phyloP scores from a whole-genome alignment of 495 filamentous ascomycete species.

The Niebla homalea region DNA sequence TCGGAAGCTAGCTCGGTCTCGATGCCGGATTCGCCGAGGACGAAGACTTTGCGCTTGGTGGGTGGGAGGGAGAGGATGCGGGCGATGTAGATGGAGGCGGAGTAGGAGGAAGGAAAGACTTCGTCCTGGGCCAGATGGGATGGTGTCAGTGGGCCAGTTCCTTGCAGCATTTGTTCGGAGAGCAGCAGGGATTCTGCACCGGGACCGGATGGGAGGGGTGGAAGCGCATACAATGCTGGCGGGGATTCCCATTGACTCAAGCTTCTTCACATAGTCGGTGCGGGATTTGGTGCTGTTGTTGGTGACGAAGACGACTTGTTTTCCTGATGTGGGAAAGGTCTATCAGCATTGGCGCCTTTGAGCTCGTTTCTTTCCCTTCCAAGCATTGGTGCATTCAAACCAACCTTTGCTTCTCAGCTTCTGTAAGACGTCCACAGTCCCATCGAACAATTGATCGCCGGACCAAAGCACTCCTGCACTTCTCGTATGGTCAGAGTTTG shows the following conservation, averaged over 20 bases:
- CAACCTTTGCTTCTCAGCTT: conserved; percentile 65
- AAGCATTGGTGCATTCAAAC: neutral
- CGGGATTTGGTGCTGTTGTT: conserved; percentile 98
- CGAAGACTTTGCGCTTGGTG: conserved; percentile 81
- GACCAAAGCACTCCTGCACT: conserved; percentile 87
- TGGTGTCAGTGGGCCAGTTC: neutral
- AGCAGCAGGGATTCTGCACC: neutral
- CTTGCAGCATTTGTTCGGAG: no score
- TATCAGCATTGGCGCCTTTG: neutral
- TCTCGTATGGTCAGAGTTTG: conserved; percentile 23
- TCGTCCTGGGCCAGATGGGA: conserved; percentile 47
- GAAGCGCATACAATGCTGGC: conserved; percentile 40
- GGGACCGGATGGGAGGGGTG: neutral
- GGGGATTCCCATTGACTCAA: conserved; percentile 70
- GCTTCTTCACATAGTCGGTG: conserved; percentile 79
- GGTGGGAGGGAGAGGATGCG: conserved; percentile 68
- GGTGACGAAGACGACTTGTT: conserved; percentile 89
- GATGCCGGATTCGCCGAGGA: conserved; percentile 82
- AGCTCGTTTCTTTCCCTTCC: neutral
- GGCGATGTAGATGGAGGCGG: conserved; percentile 88
- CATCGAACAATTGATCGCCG: conserved; percentile 75
- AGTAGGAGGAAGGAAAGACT: conserved; percentile 92
- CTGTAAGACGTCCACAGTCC: conserved; percentile 69
- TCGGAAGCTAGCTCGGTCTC: conserved; percentile 74
- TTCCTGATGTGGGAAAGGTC: conserved; percentile 39